phyloP scores from a whole-genome alignment of 2,329 filamentous ascomycete genomes.

The Cytospora leucostoma region DNA sequence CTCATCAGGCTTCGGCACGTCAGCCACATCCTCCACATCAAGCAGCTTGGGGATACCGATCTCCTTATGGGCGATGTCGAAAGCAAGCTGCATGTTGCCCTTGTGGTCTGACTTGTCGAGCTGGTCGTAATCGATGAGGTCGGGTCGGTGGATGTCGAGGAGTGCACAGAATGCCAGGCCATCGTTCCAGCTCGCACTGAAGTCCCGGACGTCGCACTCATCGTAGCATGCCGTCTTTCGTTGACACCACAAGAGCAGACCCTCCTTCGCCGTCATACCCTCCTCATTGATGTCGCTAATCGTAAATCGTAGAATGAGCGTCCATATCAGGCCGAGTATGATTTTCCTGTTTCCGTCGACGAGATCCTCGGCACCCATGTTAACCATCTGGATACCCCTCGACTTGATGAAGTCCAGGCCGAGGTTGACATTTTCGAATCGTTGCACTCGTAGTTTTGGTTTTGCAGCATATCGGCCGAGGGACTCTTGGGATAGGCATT shows the following conservation, averaged over 20 bases:
- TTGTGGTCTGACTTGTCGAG: constrained; percentile 92
- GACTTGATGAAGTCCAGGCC: constrained; percentile 85
- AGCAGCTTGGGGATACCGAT: constrained; percentile 95
- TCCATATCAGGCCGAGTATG: constrained; percentile 96
- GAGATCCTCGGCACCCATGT: constrained; percentile 97
- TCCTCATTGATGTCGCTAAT: constrained; percentile 99
- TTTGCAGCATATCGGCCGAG: constrained; percentile 96
- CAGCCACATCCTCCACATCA: constrained; percentile 97
- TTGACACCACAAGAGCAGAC: constrained; percentile 94
- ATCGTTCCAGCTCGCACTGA: constrained; percentile 95
- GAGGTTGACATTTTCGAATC: constrained; percentile 97
- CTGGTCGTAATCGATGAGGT: constrained; percentile 94
- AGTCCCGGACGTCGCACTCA: constrained; percentile 92
- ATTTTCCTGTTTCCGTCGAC: constrained; percentile 98
- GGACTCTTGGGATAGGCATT: constrained; percentile 92
- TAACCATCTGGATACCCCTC: constrained; percentile 93
- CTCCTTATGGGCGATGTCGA: constrained; percentile 93
- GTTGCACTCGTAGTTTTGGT: constrained; percentile 93
- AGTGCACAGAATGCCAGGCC: constrained; percentile 95
- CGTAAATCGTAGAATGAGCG: constrained; percentile 93
- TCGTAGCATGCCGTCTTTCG: constrained; percentile 98
- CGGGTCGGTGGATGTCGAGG: constrained; percentile 93
- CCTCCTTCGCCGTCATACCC: constrained; percentile 96
- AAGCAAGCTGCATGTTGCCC: constrained; percentile 97
- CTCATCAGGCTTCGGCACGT: constrained; percentile 94